phyloP scores from a whole-genome alignment of 2,329 filamentous ascomycete genomes.

The Pseudocercospora musae region DNA sequence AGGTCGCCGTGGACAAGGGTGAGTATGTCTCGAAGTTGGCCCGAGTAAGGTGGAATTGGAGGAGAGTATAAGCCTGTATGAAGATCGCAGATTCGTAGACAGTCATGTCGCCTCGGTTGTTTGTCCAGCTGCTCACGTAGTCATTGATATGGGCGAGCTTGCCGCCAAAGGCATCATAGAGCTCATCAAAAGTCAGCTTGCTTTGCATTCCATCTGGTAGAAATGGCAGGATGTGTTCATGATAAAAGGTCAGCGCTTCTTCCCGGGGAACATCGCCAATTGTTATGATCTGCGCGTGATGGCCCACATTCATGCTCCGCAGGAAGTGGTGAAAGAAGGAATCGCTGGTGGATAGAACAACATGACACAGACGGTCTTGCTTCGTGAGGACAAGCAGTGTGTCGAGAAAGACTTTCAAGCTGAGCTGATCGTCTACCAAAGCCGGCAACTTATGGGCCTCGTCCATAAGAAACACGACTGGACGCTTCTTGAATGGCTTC shows the following conservation, averaged over 20 bases:
- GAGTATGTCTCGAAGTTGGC: slow-evolving; percentile 16
- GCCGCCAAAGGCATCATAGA: slow-evolving; percentile 21
- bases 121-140: slow-evolving; percentile 21
- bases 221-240: slow-evolving; percentile 10
- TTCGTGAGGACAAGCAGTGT: slow-evolving; percentile 21
- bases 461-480: slow-evolving; percentile 19
- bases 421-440: slow-evolving; percentile 16
- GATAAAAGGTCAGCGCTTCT: slow-evolving; percentile 15
- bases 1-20: slow-evolving; percentile 14
- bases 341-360: slow-evolving; percentile 20
- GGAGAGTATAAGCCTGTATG: slow-evolving; percentile 18
- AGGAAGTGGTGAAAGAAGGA: slow-evolving; percentile 24
- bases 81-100: slow-evolving; percentile 20
- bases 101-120: slow-evolving; percentile 12
- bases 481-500: slow-evolving; percentile 16
- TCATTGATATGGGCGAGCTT: slow-evolving; percentile 20
- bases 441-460: slow-evolving; percentile 20
- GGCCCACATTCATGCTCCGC: slow-evolving; percentile 21
- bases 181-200: slow-evolving; percentile 15
- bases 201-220: slow-evolving; percentile 12
- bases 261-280: slow-evolving; percentile 20
- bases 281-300: slow-evolving; percentile 20
- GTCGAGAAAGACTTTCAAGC: slow-evolving; percentile 22
- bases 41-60: slow-evolving; percentile 20
- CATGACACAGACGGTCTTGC: slow-evolving; percentile 20